Evolutionary conservation across 768 basidiomycete genomes (phyloP).

Genomic region (Panaeolus papilionaceus): DNA sequence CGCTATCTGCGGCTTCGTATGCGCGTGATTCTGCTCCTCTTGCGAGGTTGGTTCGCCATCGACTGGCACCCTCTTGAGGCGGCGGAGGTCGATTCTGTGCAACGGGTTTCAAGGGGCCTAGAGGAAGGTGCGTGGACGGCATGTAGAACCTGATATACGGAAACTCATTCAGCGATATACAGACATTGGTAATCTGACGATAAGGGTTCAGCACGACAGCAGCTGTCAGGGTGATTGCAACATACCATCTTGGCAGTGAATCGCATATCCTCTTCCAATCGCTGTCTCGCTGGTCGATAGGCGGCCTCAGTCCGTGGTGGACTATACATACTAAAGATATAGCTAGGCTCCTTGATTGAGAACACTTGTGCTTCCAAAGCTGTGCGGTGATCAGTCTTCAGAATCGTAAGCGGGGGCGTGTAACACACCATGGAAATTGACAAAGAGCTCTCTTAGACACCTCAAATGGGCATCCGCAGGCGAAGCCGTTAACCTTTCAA

Average conservation of each 20-base stretch:
- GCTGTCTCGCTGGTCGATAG: slow-evolving; percentile 67
- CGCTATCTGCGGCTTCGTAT: slow-evolving; percentile 72
- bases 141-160: slow-evolving; percentile 94
- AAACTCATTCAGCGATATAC: slow-evolving; percentile 89
- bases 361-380: slow-evolving; percentile 89
- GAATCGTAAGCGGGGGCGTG: neutral
- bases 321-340: slow-evolving; percentile 91
- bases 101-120: slow-evolving; percentile 82
- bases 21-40: slow-evolving; percentile 73
- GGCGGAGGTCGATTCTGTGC: slow-evolving; percentile 68
- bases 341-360: slow-evolving; percentile 74
- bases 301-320: slow-evolving; percentile 78
- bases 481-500: slow-evolving; percentile 76
- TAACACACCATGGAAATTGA: slow-evolving; percentile 90
- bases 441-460: slow-evolving; percentile 82
- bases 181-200: slow-evolving; percentile 81
- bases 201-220: neutral
- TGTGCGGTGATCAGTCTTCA: slow-evolving; percentile 37
- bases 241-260: slow-evolving; percentile 76
- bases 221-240: slow-evolving; percentile 6
- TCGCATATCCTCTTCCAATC: slow-evolving; percentile 88
- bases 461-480: slow-evolving; percentile 81
- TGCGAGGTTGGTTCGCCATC: slow-evolving; percentile 86
- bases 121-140: slow-evolving; percentile 80
- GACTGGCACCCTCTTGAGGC: slow-evolving; percentile 63